These are phyloP conservation scores for Leccinum colubrinum DNA, from an alignment of 1,284 basidiomycete genomes.

Conservation along the genomic window DNA sequence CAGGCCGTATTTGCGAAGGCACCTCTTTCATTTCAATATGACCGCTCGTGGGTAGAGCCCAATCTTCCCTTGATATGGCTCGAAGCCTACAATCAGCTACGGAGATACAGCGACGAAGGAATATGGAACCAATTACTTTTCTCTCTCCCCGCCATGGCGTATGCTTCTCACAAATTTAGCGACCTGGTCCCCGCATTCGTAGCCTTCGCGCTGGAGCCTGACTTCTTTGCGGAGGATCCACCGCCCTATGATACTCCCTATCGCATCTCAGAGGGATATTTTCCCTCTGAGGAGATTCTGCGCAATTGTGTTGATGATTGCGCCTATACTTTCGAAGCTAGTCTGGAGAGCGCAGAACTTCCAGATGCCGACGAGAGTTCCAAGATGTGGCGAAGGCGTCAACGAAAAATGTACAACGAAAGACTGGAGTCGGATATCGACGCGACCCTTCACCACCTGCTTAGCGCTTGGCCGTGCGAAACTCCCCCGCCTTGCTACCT, in stretches of 20 bases:
- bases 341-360: slow-evolving; percentile 8
- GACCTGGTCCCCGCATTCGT: slow-evolving; percentile 28
- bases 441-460: not conserved
- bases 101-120: not conserved
- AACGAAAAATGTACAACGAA: slow-evolving; percentile 1
- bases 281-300: slow-evolving; percentile 1
- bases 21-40: slow-evolving; percentile 16
- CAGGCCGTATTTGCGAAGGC: not conserved
- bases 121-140: slow-evolving; percentile 28
- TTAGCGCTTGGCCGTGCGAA: slow-evolving; percentile 15
- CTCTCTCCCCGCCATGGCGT: slow-evolving; percentile 32
- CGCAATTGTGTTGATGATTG: not conserved
- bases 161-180: slow-evolving; percentile 11
- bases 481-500: slow-evolving; percentile 1
- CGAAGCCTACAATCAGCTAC: slow-evolving; percentile 31
- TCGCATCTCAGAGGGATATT: slow-evolving; percentile 12
- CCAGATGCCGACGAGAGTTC: not conserved
- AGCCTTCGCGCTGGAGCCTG: slow-evolving; percentile 23
- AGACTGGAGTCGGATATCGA: not conserved
- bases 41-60: slow-evolving; percentile 17
- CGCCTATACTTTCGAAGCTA: slow-evolving; percentile 9
- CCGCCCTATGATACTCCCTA: slow-evolving; percentile 11
- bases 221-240: slow-evolving; percentile 10
- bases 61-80: slow-evolving; percentile 26
- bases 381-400: not conserved